Conservation (phyloP, 1,139 yeast genomes). For the Sugiyamaella neomexicana region DNA sequence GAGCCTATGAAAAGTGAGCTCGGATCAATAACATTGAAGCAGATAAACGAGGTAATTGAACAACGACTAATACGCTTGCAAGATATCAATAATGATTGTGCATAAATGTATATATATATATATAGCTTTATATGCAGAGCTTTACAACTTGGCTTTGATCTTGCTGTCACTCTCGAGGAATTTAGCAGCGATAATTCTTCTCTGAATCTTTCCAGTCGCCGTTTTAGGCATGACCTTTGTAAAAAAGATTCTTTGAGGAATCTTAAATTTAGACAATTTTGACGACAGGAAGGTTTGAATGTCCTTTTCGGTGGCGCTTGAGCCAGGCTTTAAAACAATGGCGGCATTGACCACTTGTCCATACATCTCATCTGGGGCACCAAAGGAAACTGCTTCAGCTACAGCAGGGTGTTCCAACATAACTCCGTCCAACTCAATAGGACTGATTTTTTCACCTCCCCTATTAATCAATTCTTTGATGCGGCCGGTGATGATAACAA, state of each 20-base stretch:
- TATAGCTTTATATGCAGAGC: not conserved
- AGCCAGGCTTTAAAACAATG: slow-evolving; percentile 51
- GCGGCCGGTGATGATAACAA: slow-evolving; percentile 60
- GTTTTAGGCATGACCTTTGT: slow-evolving; percentile 66
- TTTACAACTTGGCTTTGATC: slow-evolving; percentile 35
- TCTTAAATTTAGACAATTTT: slow-evolving; percentile 55
- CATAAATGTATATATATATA: not conserved
- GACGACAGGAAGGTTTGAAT: slow-evolving; percentile 47
- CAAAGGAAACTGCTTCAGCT: slow-evolving; percentile 67
- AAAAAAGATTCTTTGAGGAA: slow-evolving; percentile 56
- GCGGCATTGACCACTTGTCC: slow-evolving; percentile 71
- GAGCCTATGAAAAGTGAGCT: slow-evolving; percentile 3
- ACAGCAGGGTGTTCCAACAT: slow-evolving; percentile 57
- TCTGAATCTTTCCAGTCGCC: slow-evolving; percentile 69
- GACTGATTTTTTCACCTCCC: slow-evolving; percentile 71
- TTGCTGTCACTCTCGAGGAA: slow-evolving; percentile 34
- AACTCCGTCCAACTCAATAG: slow-evolving; percentile 61
- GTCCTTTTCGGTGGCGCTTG: slow-evolving; percentile 44
- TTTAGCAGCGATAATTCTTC: slow-evolving; percentile 55
- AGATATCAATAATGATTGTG: not conserved
- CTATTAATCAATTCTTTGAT: slow-evolving; percentile 66
- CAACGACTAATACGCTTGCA: slow-evolving; percentile 1
- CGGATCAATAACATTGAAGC: slow-evolving; percentile 1
- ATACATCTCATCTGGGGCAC: slow-evolving; percentile 60
- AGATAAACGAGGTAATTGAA: not conserved